A percentile compares a stretch with the other conserved stretches of the same genome.
Conservation (phyloP, 2,329 filamentous ascomycete genomes). For the Biscogniauxia marginata region DNA sequence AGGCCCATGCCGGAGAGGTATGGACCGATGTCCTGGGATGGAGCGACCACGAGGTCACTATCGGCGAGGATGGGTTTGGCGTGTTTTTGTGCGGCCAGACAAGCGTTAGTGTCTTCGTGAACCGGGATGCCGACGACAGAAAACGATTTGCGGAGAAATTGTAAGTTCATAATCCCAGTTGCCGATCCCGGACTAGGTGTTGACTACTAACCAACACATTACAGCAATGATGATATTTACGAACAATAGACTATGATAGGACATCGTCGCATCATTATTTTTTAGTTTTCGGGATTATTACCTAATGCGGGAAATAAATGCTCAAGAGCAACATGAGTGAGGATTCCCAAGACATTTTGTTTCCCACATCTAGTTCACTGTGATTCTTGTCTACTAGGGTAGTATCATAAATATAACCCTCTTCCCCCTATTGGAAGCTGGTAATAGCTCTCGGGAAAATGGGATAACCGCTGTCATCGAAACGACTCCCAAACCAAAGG, state of each 20-base stretch:
- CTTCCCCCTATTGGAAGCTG: too few species aligned
- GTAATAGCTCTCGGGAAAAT: too few species aligned
- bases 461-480: too few species aligned
- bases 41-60: constrained; percentile 53
- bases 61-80: constrained; percentile 61
- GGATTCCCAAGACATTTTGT: too few species aligned
- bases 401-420: too few species aligned
- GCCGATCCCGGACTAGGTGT: neutral
- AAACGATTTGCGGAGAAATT: constrained; percentile 19
- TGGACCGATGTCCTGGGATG: constrained; percentile 65
- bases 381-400: too few species aligned
- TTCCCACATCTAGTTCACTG: too few species aligned
- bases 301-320: too few species aligned
- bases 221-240: constrained; percentile 4
- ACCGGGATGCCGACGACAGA: constrained; percentile 18
- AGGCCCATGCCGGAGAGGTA: constrained; percentile 55
- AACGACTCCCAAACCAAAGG: too few species aligned
- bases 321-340: too few species aligned
- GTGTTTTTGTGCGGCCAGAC: constrained; percentile 48
- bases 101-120: constrained; percentile 21
- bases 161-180: constrained; percentile 7
- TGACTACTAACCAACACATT: neutral
- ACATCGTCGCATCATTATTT: too few species aligned
- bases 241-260: neutral
- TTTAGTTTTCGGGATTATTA: too few species aligned